Conservation (phyloP, 2,329 filamentous ascomycete species). For the Colletotrichum melonis region DNA sequence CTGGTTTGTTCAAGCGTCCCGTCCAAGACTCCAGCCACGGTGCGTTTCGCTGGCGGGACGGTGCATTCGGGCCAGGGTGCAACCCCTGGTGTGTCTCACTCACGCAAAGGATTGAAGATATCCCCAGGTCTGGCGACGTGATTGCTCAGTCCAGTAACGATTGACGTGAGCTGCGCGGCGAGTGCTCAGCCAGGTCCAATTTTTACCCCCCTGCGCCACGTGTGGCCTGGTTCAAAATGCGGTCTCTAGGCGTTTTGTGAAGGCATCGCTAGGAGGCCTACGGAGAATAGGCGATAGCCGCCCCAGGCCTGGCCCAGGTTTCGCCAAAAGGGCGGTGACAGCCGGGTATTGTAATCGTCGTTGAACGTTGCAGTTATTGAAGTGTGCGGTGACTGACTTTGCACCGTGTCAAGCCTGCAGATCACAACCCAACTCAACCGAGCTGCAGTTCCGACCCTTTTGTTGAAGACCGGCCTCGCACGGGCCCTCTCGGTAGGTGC, state of each 20-base stretch:
- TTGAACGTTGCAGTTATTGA: neutral
- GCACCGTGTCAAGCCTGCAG: neutral
- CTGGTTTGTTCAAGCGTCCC: neutral
- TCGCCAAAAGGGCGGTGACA: neutral
- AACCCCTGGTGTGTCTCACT: constrained; percentile 1
- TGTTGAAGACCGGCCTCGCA: neutral
- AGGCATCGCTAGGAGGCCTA: neutral
- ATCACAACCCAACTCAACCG: neutral
- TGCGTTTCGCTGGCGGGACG: neutral
- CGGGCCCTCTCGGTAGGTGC: neutral
- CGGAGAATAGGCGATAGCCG: neutral
- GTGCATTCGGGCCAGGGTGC: neutral
- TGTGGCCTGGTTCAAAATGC: neutral
- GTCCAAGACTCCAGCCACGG: neutral
- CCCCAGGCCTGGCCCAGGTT: neutral
- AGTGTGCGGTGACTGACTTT: neutral
- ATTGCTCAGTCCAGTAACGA: constrained; percentile 16
- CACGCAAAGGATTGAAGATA: neutral
- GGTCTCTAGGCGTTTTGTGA: neutral
- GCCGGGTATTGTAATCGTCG: neutral
- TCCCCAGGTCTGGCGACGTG: constrained; percentile 3
- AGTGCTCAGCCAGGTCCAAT: constrained; percentile 6
- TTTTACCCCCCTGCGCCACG: constrained; percentile 3
- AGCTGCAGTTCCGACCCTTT: neutral
- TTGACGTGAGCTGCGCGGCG: neutral